phyloP scores from a whole-genome alignment of 805 yeast species.

The Wickerhamomyces queroliae region DNA sequence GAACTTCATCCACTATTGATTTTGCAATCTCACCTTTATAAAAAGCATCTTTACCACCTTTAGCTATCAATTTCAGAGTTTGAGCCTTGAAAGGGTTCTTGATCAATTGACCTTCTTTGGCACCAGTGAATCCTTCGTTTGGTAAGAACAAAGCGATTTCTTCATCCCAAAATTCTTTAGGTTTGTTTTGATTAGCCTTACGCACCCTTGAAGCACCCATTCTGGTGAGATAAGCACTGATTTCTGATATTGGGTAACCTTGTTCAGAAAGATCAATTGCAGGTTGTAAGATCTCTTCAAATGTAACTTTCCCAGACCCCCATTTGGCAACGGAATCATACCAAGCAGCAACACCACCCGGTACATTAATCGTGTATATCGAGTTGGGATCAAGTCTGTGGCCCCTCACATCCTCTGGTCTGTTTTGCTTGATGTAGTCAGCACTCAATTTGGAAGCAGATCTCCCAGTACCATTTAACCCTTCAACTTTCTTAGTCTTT shows the following conservation, averaged over 20 bases:
- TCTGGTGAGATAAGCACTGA: conserved; percentile 49
- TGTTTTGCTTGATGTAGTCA: conserved; percentile 37
- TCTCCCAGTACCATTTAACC: conserved; percentile 74
- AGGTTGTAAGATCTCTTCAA: conserved; percentile 54
- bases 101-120: conserved; percentile 54
- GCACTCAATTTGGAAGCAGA: conserved; percentile 46
- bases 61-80: conserved; percentile 45
- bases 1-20: conserved; percentile 50
- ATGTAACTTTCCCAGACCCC: conserved; percentile 64
- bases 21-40: conserved; percentile 69
- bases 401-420: conserved; percentile 37
- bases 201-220: conserved; percentile 33
- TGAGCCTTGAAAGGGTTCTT: conserved; percentile 47
- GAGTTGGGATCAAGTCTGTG: conserved; percentile 47
- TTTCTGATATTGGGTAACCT: conserved; percentile 60
- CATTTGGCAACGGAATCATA: conserved; percentile 58
- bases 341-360: conserved; percentile 83
- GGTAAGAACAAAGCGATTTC: conserved; percentile 31
- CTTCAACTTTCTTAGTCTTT: conserved; percentile 45
- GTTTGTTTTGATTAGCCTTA: conserved; percentile 24
- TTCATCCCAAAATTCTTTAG: conserved; percentile 24
- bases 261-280: conserved; percentile 64
- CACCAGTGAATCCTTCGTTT: conserved; percentile 35
- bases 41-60: conserved; percentile 57
- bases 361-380: conserved; percentile 60